Base-by-base conservation (phyloP, 2,329 filamentous ascomycete species). In the Pyrenophora teres region DNA sequence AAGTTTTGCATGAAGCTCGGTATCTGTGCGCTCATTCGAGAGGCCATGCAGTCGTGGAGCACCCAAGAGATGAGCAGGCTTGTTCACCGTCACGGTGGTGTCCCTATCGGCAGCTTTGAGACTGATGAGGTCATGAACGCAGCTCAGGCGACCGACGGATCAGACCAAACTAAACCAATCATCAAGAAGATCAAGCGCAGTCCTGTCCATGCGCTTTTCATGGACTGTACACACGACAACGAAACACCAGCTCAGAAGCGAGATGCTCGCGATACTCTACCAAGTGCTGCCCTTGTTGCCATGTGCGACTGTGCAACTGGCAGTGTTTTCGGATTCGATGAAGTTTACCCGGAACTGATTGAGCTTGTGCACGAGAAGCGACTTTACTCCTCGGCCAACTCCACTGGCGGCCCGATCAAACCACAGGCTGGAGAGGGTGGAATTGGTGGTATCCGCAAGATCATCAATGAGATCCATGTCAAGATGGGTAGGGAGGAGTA, bases 211-310 rank as follows among this genome's bases (percentile, higher is more conserved):
- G 94, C 93, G 0, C 79, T 99, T 1, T 97, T 99, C 75, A 97
- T 97, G 92, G 95, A 99, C 72, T 99, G 95, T 74, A 99, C 95
- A 0, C 94, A 99, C 73, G 94, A 99, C 76, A 99, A 99, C 65
- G 93, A 99, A 76, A 89, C 91, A 2, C 94, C 94, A 0, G 90
- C 93, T 0, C 93, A 99, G 74, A 97, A 97, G 75, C 84, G 95
- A 35, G 92, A 97, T 71, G 92, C 92, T 44, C 85, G 92, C 53
- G 95, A 99, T 70, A 97, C 94, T 0, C 81, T 99, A 8, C 90
- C 95, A 6, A 97, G 95, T 67, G 92, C 93, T 42, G 94, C 94
- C 4, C 81, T 99, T 3, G 93, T 97, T 32, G 89, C 87, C 69
- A 97, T 99, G 92, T 99, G 95, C 73, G 87, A 92, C 19, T 96